Percentiles rank a stretch among this genome's conserved stretches.
Evolutionary conservation across 164 flowering plant species (phyloP).

Genomic region (Vitis labrusca): DNA sequence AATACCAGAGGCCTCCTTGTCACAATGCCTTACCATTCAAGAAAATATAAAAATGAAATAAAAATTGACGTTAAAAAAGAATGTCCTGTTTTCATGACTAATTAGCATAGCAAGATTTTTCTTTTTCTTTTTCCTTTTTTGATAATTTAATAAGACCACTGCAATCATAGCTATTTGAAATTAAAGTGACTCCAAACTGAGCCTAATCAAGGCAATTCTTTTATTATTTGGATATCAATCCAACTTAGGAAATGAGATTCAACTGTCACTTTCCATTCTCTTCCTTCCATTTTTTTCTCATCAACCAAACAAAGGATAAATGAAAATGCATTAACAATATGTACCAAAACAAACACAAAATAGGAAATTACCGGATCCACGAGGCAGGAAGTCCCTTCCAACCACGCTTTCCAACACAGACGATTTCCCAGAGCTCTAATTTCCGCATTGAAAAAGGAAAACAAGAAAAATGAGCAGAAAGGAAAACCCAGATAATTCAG

Average conservation of each 20-base stretch:
- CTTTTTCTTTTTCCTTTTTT: neutral
- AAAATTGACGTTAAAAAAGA: neutral
- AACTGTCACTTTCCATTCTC: no score
- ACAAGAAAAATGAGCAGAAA: neutral
- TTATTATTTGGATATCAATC: neutral
- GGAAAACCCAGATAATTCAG: no score
- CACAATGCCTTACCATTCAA: conserved; percentile 68
- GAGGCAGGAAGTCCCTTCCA: conserved; percentile 97
- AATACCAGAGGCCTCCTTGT: conserved; percentile 96
- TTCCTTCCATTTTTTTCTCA: neutral
- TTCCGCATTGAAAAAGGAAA: conserved; percentile 4
- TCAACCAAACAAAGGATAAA: neutral
- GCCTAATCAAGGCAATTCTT: no score
- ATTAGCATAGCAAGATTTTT: no score
- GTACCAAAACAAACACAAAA: neutral
- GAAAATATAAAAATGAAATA: neutral
- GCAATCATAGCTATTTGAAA: neutral
- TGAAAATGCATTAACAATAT: neutral
- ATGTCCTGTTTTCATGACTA: no score
- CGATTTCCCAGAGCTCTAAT: conserved; percentile 96
- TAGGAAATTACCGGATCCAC: conserved; percentile 84
- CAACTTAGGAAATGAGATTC: no score
- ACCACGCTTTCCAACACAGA: conserved; percentile 96
- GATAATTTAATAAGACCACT: neutral
- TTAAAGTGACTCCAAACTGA: neutral